phyloP scores from a whole-genome alignment of 257 asterid genomes.

The Cinchona pubescens region DNA sequence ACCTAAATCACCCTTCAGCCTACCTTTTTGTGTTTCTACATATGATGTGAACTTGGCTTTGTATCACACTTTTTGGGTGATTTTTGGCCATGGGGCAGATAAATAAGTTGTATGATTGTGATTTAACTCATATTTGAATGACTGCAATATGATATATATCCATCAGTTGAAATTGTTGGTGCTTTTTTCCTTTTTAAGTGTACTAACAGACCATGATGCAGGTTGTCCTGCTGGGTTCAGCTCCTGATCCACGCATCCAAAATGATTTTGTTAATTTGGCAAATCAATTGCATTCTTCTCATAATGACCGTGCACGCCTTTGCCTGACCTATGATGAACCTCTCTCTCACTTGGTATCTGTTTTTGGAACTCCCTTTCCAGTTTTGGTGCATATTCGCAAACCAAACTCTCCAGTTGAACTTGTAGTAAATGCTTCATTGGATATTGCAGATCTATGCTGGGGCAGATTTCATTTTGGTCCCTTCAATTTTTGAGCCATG shows the following conservation, averaged over 20 bases:
- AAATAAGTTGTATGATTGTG: not conserved
- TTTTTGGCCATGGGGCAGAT: not conserved
- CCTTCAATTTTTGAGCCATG: slow-evolving; percentile 99
- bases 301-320: slow-evolving; percentile 75
- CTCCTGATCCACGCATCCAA: slow-evolving; percentile 96
- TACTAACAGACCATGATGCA: slow-evolving; percentile 39
- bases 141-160: not conserved
- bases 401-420: not conserved
- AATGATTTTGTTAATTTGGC: slow-evolving; percentile 83
- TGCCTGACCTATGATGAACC: slow-evolving; percentile 95
- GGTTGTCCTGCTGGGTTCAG: slow-evolving; percentile 95
- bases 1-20: not conserved
- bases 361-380: slow-evolving; percentile 12
- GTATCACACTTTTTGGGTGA: not conserved
- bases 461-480: slow-evolving; percentile 90
- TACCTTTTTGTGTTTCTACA: not conserved
- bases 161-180: not conserved
- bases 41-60: not conserved
- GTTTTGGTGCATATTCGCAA: slow-evolving; percentile 4
- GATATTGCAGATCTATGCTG: slow-evolving; percentile 81
- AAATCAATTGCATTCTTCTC: slow-evolving; percentile 72
- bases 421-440: slow-evolving; percentile 5
- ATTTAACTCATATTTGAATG: not conserved
- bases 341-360: slow-evolving; percentile 89
- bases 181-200: slow-evolving; percentile 4